Percentiles rank a stretch among this genome's conserved stretches.
These are phyloP conservation scores for Microcos paniculata DNA, from an alignment of 345 rosid species.

Conservation along the genomic window DNA sequence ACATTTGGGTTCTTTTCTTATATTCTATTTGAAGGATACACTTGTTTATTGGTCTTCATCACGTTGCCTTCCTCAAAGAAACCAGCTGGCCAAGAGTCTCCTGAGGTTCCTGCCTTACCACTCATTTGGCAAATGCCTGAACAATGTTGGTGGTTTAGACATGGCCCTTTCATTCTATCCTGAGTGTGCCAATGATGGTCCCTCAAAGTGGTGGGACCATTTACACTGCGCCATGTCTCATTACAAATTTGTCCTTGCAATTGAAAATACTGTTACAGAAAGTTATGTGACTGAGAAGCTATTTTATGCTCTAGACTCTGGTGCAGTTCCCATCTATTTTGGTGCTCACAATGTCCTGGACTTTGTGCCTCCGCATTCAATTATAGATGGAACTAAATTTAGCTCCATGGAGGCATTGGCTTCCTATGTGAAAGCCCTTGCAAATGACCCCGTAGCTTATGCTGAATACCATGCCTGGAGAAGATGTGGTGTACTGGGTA, in stretches of 20 bases:
- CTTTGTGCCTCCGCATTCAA: constrained; percentile 82
- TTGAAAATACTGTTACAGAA: constrained; percentile 79
- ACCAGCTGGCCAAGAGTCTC: constrained; percentile 60
- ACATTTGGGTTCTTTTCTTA: constrained; percentile 24
- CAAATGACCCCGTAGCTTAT: constrained; percentile 74
- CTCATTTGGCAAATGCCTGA: constrained; percentile 92
- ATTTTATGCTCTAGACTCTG: constrained; percentile 80
- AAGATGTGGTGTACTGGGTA: constrained; percentile 77
- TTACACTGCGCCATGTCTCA: constrained; percentile 95
- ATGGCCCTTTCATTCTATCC: constrained; percentile 65
- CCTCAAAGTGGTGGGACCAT: constrained; percentile 88
- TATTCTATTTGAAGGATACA: constrained; percentile 43
- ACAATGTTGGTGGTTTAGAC: constrained; percentile 79
- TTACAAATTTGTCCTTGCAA: constrained; percentile 89
- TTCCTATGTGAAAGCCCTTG: constrained; percentile 52
- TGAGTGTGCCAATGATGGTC: constrained; percentile 53
- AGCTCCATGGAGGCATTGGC: constrained; percentile 68
- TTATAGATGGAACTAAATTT: constrained; percentile 79
- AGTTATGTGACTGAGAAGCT: constrained; percentile 95
- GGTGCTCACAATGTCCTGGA: constrained; percentile 88
- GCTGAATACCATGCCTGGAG: constrained; percentile 96
- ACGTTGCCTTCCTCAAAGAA: constrained; percentile 75
- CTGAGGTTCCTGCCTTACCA: constrained; percentile 73
- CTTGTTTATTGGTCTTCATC: constrained; percentile 95
- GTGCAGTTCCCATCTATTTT: constrained; percentile 82